Evolutionary conservation across 1,139 yeast species (phyloP).

Genomic region (Kodamaea alishanica): DNA sequence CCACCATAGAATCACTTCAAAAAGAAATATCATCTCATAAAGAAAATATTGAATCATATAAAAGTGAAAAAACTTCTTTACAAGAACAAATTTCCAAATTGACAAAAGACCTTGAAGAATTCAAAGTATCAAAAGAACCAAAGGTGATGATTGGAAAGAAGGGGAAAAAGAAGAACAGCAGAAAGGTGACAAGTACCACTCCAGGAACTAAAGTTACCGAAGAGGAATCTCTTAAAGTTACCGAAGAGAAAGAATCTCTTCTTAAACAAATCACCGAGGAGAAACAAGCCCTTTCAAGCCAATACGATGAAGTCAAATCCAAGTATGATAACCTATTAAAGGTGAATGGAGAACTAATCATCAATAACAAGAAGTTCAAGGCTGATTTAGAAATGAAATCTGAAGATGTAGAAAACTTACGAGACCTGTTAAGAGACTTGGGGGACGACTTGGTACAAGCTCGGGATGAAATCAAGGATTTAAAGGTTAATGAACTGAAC

Average conservation of each 20-base stretch:
- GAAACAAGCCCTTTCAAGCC: background rate
- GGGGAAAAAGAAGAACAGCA: no score
- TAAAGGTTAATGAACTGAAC: constrained; percentile 10
- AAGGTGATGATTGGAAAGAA: background rate
- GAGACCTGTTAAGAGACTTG: constrained; percentile 68
- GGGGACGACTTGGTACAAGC: constrained; percentile 73
- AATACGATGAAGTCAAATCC: constrained; percentile 3
- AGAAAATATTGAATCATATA: background rate
- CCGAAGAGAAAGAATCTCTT: constrained; percentile 5
- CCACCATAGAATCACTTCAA: background rate
- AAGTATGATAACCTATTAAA: constrained; percentile 6
- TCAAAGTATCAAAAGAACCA: background rate
- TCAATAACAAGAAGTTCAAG: constrained; percentile 16
- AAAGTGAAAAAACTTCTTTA: background rate
- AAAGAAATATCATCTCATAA: background rate
- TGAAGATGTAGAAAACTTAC: constrained; percentile 56
- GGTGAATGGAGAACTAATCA: constrained; percentile 16
- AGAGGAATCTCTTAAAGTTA: no score
- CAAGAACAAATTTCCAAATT: background rate
- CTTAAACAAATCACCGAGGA: constrained; percentile 2
- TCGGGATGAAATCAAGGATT: constrained; percentile 35
- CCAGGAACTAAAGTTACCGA: constrained; percentile 1
- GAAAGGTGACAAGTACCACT: background rate
- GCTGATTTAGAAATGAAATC: constrained; percentile 25
- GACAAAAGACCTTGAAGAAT: constrained; percentile 1